Percentiles rank a stretch among this genome's conserved stretches.
phyloP scores from a whole-genome alignment of 2,329 filamentous ascomycete species.

The Clonostachys chloroleuca region DNA sequence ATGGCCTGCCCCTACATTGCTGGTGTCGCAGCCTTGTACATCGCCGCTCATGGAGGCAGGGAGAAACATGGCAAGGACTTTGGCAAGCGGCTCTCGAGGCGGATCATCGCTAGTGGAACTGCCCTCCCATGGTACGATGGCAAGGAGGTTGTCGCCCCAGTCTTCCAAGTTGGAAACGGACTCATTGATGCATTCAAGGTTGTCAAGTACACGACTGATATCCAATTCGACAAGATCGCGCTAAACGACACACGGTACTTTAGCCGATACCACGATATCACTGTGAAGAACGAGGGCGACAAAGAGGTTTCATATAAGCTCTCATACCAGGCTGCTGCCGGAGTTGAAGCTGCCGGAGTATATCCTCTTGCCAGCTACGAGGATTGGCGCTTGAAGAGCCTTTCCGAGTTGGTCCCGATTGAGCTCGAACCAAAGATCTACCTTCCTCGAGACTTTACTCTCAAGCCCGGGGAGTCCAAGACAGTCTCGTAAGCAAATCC shows the following conservation, averaged over 20 bases:
- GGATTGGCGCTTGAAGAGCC: conserved; percentile 1
- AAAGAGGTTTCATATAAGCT: conserved; percentile 26
- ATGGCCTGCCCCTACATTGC: conserved; percentile 40
- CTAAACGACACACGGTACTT: conserved; percentile 40
- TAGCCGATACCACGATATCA: conserved; percentile 8
- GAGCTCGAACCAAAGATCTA: conserved; percentile 11
- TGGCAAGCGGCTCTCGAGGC: conserved; percentile 5
- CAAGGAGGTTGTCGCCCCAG: conserved; percentile 22
- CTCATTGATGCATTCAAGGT: conserved; percentile 39
- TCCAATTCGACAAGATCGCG: conserved; percentile 30
- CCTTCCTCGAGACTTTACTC: conserved; percentile 10
- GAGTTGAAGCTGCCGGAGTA: conserved; percentile 19
- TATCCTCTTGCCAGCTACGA: conserved; percentile 12
- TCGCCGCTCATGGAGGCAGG: conserved; percentile 12
- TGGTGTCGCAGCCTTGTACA: conserved; percentile 21
- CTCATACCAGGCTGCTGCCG: conserved; percentile 21
- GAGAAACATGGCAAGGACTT: conserved; percentile 7
- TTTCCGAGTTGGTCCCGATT: conserved; percentile 1
- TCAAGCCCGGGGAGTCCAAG: conserved; percentile 16
- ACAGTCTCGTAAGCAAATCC: conserved; percentile 5
- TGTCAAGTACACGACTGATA: conserved; percentile 28
- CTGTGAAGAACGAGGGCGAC: conserved; percentile 29
- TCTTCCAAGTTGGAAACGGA: conserved; percentile 32
- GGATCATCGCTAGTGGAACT: conserved; percentile 8
- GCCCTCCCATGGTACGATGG: conserved; percentile 8